Evolutionary conservation across 306 rosid species (phyloP).

Genomic region (Sicyos edulis): DNA sequence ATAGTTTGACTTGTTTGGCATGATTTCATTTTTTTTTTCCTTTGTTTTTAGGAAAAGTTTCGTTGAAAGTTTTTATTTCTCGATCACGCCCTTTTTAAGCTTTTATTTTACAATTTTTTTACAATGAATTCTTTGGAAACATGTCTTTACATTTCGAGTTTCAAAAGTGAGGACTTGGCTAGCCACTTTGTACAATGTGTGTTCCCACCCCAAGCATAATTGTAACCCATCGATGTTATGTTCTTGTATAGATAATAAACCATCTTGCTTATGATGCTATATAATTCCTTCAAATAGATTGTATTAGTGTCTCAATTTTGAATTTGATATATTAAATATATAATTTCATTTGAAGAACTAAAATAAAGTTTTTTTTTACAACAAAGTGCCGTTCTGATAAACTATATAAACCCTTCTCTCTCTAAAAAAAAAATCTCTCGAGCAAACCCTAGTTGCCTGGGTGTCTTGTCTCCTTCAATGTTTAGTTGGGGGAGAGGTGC

Average conservation of each 20-base stretch:
- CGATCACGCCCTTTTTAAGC: not conserved
- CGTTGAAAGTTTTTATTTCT: too few relatives aligned
- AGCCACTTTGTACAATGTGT: not conserved
- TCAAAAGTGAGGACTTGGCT: not conserved
- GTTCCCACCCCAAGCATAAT: not conserved
- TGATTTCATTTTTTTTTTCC: not conserved
- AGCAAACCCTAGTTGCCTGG: too few relatives aligned
- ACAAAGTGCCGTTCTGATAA: too few relatives aligned
- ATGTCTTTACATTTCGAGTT: not conserved
- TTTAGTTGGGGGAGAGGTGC: too few relatives aligned
- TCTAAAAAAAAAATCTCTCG: too few relatives aligned
- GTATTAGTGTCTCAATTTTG: not conserved
- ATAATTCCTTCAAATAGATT: not conserved
- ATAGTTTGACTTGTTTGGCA: constrained; percentile 18
- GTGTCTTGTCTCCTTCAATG: too few relatives aligned
- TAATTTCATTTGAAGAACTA: not conserved
- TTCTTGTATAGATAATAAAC: not conserved
- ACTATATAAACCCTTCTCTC: too few relatives aligned
- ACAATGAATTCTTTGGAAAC: not conserved
- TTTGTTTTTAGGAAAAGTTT: too few relatives aligned
- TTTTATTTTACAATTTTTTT: not conserved
- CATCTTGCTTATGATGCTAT: not conserved
- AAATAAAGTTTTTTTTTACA: not conserved
- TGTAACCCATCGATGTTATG: not conserved
- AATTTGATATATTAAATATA: not conserved